A percentile compares a stretch with the other conserved stretches of the same genome.
Evolutionary conservation across 768 basidiomycete genomes (phyloP).

Genomic region (Cystobasidium onofrii): DNA sequence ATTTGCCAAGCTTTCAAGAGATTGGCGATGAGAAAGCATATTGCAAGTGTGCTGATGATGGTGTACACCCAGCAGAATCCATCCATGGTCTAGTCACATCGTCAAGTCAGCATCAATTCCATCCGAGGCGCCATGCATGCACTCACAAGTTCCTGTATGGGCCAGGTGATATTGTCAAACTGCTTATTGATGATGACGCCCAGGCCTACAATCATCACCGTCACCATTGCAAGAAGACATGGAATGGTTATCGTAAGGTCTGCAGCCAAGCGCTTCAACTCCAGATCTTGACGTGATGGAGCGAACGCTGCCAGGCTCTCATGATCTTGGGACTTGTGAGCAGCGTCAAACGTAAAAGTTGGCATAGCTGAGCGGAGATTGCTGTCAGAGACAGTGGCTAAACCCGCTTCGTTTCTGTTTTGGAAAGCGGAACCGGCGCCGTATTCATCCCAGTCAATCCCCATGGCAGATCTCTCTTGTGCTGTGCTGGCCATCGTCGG

Average conservation of each 20-base stretch:
- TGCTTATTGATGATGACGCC: neutral
- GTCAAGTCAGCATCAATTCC: neutral
- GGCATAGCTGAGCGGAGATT: neutral
- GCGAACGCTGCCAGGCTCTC: neutral
- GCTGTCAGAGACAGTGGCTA: neutral
- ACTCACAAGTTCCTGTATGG: slow-evolving; percentile 5
- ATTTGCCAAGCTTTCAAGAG: neutral
- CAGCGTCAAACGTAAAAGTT: neutral
- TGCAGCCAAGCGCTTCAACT: neutral
- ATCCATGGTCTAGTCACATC: neutral
- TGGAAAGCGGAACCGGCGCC: neutral
- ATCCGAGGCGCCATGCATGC: neutral
- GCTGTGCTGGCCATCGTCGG: neutral
- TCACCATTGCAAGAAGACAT: neutral
- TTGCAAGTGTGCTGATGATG: neutral
- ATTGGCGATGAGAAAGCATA: neutral
- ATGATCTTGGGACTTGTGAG: neutral
- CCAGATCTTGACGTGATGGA: neutral
- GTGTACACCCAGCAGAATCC: neutral
- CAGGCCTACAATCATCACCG: neutral
- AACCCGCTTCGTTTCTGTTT: neutral
- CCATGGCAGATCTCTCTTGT: neutral
- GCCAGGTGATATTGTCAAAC: neutral
- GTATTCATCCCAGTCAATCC: neutral
- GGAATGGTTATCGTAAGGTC: neutral